phyloP scores from a whole-genome alignment of 805 yeast species.

The Metschnikowia kofuensis region DNA sequence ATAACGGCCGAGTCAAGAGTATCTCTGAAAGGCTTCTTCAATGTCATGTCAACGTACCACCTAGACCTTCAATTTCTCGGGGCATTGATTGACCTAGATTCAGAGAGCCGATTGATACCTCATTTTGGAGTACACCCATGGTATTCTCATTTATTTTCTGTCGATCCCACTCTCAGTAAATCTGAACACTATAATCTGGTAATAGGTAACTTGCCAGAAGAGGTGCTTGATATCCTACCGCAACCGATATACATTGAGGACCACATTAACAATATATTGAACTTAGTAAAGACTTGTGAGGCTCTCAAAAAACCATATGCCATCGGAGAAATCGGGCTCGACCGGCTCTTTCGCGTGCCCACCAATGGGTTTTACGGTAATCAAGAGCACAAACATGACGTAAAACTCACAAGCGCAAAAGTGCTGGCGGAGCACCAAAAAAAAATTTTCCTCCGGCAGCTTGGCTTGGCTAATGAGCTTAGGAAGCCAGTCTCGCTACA shows the following conservation, averaged over 20 bases:
- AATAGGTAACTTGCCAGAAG: constrained; percentile 40
- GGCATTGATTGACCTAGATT: constrained; percentile 14
- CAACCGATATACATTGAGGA: constrained; percentile 48
- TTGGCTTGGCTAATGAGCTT: constrained; percentile 51
- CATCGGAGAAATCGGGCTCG: constrained; percentile 92
- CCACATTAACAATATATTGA: constrained; percentile 32
- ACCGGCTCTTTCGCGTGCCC: constrained; percentile 71
- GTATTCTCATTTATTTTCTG: constrained; percentile 67
- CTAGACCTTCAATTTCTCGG: constrained; percentile 30
- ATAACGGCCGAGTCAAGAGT: constrained; percentile 4
- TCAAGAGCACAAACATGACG: constrained; percentile 8
- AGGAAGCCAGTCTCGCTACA: constrained; percentile 68
- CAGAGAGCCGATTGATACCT: constrained; percentile 30
- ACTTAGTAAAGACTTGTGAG: constrained; percentile 17
- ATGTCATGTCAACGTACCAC: constrained; percentile 40
- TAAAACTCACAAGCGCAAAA: constrained; percentile 43
- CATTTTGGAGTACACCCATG: constrained; percentile 89
- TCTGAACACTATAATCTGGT: constrained; percentile 55
- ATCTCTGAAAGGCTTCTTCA: constrained; percentile 15
- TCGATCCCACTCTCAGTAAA: constrained; percentile 30
- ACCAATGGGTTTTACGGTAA: constrained; percentile 52
- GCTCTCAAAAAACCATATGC: constrained; percentile 25
- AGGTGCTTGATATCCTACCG: constrained; percentile 52
- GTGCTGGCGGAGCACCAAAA: constrained; percentile 69
- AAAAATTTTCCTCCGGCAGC: constrained; percentile 46